Percentiles rank a stretch among this genome's conserved stretches.
phyloP scores from a whole-genome alignment of 108 stramenopile species.

The Discostella stelligeroides region DNA sequence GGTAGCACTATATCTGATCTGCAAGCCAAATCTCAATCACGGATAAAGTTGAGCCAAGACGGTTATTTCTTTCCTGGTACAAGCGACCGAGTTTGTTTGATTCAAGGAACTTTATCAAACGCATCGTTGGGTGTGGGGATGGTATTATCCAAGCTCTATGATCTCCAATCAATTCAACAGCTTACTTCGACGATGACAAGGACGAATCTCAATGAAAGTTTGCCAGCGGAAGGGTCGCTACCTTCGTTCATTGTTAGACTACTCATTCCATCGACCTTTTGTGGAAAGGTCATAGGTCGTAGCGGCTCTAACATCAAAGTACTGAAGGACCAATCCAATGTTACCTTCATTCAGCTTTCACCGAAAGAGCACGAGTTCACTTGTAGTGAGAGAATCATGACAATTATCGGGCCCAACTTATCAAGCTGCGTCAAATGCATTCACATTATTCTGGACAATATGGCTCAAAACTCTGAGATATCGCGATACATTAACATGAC shows the following conservation, averaged over 20 bases:
- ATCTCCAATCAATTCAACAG: constrained; percentile 55
- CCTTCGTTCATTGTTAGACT: constrained; percentile 69
- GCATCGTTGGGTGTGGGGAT: constrained; percentile 63
- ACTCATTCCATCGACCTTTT: constrained; percentile 72
- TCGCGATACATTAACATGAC: constrained; percentile 81
- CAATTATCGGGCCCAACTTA: constrained; percentile 63
- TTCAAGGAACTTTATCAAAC: constrained; percentile 69
- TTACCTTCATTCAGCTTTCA: constrained; percentile 69
- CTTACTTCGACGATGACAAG: neutral
- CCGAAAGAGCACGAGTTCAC: constrained; percentile 53
- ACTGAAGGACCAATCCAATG: constrained; percentile 73
- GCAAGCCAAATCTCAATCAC: constrained; percentile 64
- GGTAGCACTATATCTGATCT: constrained; percentile 80
- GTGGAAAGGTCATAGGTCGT: constrained; percentile 87
- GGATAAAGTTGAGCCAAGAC: constrained; percentile 81
- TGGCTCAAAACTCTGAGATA: constrained; percentile 73
- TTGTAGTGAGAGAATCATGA: constrained; percentile 69
- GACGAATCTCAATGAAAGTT: constrained; percentile 22
- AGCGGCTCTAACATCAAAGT: constrained; percentile 74
- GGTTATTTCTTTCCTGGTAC: constrained; percentile 83
- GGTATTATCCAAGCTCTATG: constrained; percentile 61
- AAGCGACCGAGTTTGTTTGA: constrained; percentile 76
- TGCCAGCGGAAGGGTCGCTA: neutral
- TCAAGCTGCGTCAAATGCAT: constrained; percentile 58
- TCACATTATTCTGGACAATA: constrained; percentile 59